Evolutionary conservation across 208 protist genomes (phyloP), one percentile per base, ranked within the genome.

Genomic region (Leishmania tropica): DNA sequence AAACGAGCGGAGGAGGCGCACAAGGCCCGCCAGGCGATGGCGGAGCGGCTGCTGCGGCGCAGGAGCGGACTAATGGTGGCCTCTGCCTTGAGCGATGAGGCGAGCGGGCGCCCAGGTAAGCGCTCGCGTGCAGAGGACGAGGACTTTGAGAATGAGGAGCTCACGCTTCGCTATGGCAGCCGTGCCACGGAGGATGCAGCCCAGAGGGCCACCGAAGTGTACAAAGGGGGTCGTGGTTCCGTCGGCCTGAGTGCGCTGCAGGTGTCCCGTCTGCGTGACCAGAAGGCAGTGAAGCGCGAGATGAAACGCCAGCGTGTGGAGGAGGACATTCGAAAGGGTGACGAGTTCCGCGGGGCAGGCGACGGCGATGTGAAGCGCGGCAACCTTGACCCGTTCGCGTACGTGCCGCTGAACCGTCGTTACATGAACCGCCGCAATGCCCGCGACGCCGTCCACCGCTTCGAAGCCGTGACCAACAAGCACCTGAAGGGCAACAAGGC

Each of bases 391-490:
- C 96, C 96, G 35, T 98, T 89, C 83, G 96, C 96, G 5, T 98
- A 98, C 82, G 93, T 98, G 54, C 96, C 96, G 65, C 89, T 98
- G 31, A 98, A 97, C 80, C 87, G 92, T 7, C 87, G 90, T 40
- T 97, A 94, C 89, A 96, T 98, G 93, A 98, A 98, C 83, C 88
- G 88, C n/a, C 94, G 96, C 51, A 88, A 96, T 78, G 84, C 89
- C 40, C 93, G 92, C 37, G 87, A 97, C 78, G 93, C 92, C 31
- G 81, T 98, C 48, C 90, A 96, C 81, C 92, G 95, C 74, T 94
- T 98, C 75, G 79, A 94, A 71, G 88, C 84, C 1, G 91, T 96
- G 8, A 42, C 81, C 21, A 86, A 87, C 64, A 86, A 83, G 53
- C 71, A 91, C 42, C 51, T 96, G 24, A 96, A 96, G 81, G 95